Percentiles rank a stretch among this genome's conserved stretches.
phyloP scores from a whole-genome alignment of 768 basidiomycete genomes.

The Auricularia auricula-judae region DNA sequence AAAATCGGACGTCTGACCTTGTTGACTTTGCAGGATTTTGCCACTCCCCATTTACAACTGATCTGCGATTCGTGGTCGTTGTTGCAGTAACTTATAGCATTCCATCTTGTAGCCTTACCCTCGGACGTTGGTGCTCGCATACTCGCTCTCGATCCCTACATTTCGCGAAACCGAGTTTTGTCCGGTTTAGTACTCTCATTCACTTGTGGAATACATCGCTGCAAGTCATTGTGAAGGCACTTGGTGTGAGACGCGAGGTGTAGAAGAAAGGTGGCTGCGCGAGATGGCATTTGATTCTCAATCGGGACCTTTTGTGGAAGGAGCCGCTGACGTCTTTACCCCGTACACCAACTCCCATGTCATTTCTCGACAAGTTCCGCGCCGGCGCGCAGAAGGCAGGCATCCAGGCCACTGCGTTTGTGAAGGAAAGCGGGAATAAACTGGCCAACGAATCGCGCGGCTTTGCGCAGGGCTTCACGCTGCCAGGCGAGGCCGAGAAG shows the following conservation, averaged over 20 bases:
- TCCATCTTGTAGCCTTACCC: too few species aligned
- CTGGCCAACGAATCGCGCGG: conserved; percentile 66
- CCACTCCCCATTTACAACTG: conserved; percentile 68
- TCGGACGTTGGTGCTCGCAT: not conserved
- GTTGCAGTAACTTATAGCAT: too few species aligned
- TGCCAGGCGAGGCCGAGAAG: conserved; percentile 90
- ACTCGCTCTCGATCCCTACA: not conserved
- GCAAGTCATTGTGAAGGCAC: too few species aligned
- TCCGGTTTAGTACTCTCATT: too few species aligned
- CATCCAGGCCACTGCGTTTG: conserved; percentile 66
- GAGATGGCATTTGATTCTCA: too few species aligned
- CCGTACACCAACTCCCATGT: conserved; percentile 21
- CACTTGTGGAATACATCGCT: too few species aligned
- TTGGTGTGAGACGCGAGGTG: too few species aligned
- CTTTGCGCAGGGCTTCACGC: conserved; percentile 73
- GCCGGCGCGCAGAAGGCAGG: conserved; percentile 74
- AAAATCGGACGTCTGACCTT: too few species aligned
- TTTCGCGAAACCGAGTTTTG: too few species aligned
- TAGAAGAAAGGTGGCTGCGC: too few species aligned
- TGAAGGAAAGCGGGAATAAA: conserved; percentile 52
- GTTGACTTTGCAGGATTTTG: conserved; percentile 34
- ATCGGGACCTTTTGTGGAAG: too few species aligned
- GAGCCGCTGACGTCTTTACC: not conserved
- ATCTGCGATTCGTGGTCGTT: not conserved
- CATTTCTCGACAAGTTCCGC: conserved; percentile 71